A percentile compares a stretch with the other conserved stretches of the same genome.
These are phyloP conservation scores for Marasmius oreades DNA, from an alignment of 1,284 basidiomycete genomes.

Conservation along the genomic window DNA sequence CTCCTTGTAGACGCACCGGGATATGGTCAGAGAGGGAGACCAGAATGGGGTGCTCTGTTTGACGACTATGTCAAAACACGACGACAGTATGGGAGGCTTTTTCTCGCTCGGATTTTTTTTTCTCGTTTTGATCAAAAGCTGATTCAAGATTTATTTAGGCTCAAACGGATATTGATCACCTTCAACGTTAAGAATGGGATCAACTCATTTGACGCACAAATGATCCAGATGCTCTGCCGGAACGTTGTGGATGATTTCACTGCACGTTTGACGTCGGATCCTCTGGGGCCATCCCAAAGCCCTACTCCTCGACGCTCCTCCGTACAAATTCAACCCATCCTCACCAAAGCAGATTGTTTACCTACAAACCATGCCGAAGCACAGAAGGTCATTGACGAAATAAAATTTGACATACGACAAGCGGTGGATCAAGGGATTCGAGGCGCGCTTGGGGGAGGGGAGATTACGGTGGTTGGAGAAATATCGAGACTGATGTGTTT, in stretches of 20 bases:
- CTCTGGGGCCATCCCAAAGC: constrained; percentile 13
- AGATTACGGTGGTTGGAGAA: constrained; percentile 21
- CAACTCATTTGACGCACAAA: constrained; percentile 50
- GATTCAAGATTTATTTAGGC: constrained; percentile 32
- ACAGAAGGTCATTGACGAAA: constrained; percentile 13
- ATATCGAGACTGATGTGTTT: constrained; percentile 46
- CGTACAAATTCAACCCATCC: constrained; percentile 51
- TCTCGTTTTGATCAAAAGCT: constrained; percentile 2
- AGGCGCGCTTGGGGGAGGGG: background rate
- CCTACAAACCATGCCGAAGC: constrained; percentile 22
- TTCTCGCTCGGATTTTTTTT: too few relatives aligned
- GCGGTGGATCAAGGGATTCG: background rate
- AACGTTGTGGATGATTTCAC: constrained; percentile 1
- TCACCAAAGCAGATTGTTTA: constrained; percentile 66
- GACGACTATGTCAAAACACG: constrained; percentile 58
- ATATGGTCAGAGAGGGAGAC: constrained; percentile 68
- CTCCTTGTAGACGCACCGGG: constrained; percentile 75
- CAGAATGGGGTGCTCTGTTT: constrained; percentile 70
- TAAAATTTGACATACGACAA: background rate
- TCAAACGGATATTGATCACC: constrained; percentile 65
- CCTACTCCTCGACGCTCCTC: constrained; percentile 38
- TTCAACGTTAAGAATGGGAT: constrained; percentile 66
- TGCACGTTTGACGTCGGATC: constrained; percentile 9
- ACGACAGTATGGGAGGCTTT: constrained; percentile 60
- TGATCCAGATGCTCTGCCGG: constrained; percentile 54